Evolutionary conservation across 345 rosid species (phyloP).

Genomic region (Corymbia maculata): DNA sequence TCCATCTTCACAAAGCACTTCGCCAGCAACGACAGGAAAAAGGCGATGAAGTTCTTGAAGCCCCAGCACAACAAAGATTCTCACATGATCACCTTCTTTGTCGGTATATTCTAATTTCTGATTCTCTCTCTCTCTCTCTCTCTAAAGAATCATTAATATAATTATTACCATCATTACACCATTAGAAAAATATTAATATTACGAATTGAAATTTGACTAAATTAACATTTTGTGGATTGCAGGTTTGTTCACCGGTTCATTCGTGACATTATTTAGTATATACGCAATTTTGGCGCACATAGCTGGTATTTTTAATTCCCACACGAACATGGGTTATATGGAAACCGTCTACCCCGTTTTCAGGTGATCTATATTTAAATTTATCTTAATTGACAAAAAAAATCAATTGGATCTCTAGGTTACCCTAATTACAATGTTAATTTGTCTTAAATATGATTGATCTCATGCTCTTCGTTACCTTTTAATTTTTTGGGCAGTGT

Average conservation of each 20-base stretch:
- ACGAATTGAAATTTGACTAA: neutral
- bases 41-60: conserved; percentile 89
- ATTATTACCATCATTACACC: neutral
- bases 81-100: conserved; percentile 95
- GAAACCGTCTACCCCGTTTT: conserved; percentile 95
- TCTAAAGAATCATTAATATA: neutral
- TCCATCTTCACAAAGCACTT: conserved; percentile 94
- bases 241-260: conserved; percentile 93
- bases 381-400: neutral
- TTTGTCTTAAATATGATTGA: neutral
- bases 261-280: conserved; percentile 69
- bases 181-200: neutral
- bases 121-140: neutral
- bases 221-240: neutral
- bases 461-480: neutral
- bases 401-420: neutral
- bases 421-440: neutral
- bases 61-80: conserved; percentile 83
- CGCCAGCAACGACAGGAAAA: conserved; percentile 91
- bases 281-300: conserved; percentile 81
- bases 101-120: conserved; percentile 50
- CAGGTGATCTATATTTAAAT: conserved; percentile 38
- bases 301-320: conserved; percentile 68
- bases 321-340: conserved; percentile 35
- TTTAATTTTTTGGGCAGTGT: conserved; percentile 37